Conservation (phyloP, 345 rosid genomes). For the Salix caprea region DNA sequence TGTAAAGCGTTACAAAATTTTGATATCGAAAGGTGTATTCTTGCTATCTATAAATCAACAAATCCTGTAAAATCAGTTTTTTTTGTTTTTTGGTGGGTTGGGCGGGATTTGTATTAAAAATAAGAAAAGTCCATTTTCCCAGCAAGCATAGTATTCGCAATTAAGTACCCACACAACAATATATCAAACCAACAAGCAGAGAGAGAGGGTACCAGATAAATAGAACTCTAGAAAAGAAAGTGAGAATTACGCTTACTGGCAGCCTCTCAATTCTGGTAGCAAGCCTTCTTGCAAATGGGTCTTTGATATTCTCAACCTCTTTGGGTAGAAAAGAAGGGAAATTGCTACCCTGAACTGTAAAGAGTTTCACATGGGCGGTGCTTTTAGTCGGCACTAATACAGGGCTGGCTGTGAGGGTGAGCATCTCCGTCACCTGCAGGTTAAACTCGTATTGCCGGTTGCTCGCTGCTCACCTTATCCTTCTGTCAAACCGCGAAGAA, state of each 20-base stretch:
- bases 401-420: constrained; percentile 16
- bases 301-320: constrained; percentile 50
- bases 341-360: constrained; percentile 19
- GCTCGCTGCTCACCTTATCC: background rate
- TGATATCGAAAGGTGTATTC: too few relatives aligned
- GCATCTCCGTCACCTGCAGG: constrained; percentile 27
- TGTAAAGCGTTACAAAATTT: background rate
- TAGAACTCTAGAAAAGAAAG: background rate
- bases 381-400: background rate
- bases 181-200: background rate
- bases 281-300: constrained; percentile 49
- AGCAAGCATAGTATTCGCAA: too few relatives aligned
- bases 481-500: background rate
- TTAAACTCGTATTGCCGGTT: background rate
- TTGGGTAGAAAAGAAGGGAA: constrained; percentile 63
- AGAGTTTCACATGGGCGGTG: constrained; percentile 9
- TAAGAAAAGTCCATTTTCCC: too few relatives aligned
- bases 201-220: background rate
- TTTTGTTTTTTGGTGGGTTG: too few relatives aligned
- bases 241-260: constrained; percentile 35
- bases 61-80: too few relatives aligned
- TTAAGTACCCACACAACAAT: too few relatives aligned
- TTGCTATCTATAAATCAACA: too few relatives aligned
- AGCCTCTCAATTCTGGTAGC: constrained; percentile 59
- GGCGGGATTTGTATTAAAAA: too few relatives aligned